phyloP scores from a whole-genome alignment of 73 alveolate genomes.

The Paramecium pentaurelia region DNA sequence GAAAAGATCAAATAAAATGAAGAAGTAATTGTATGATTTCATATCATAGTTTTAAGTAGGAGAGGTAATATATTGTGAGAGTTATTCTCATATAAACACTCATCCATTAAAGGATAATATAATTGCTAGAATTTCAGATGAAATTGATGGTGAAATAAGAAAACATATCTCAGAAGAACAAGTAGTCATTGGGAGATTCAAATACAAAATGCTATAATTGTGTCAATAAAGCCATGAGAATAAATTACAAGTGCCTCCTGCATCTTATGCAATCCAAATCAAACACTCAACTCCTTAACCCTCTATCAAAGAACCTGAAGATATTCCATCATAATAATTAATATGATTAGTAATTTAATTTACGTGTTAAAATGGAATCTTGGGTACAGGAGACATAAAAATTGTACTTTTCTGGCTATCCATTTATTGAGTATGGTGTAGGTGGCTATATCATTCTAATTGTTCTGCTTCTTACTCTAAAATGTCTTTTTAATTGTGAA shows the following conservation, averaged over 20 bases:
- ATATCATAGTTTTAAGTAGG: neutral
- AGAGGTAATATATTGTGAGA: neutral
- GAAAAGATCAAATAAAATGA: slow-evolving; percentile 7
- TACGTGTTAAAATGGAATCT: neutral
- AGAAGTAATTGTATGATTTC: neutral
- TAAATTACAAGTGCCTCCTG: neutral
- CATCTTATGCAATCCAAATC: neutral
- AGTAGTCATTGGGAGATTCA: neutral
- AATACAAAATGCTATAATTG: neutral
- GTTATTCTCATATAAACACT: neutral
- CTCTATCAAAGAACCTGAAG: neutral
- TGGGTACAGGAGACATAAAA: neutral
- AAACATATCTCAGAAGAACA: neutral
- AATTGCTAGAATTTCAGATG: neutral
- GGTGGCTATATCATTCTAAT: slow-evolving; percentile 5
- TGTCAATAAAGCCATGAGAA: neutral
- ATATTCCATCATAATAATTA: slow-evolving; percentile 1
- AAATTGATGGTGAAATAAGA: neutral
- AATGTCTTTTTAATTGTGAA: neutral
- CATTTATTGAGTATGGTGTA: slow-evolving; percentile 28
- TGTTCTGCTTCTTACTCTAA: neutral
- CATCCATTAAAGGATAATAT: neutral
- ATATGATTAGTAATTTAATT: slow-evolving; percentile 15
- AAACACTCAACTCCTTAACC: neutral
- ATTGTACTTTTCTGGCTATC: neutral